Evolutionary conservation across 1,284 basidiomycete species (phyloP).

Genomic region (Peniophora sp.): DNA sequence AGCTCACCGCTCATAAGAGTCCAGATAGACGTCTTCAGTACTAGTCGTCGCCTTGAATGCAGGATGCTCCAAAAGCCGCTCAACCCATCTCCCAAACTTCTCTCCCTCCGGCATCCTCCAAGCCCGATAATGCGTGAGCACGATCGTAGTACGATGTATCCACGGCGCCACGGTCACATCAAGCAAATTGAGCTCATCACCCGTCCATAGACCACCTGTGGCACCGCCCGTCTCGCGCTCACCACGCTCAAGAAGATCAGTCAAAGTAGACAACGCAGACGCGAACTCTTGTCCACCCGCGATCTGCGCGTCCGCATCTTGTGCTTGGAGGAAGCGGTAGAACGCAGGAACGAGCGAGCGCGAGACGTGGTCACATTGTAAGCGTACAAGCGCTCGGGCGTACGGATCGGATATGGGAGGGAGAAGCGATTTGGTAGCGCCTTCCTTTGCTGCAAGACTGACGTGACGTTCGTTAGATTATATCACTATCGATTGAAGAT

Average conservation of each 20-base stretch:
- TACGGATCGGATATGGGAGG: slow-evolving; percentile 57
- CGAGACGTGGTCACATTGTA: slow-evolving; percentile 64
- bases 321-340: slow-evolving; percentile 74
- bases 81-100: slow-evolving; percentile 46
- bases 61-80: slow-evolving; percentile 51
- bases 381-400: slow-evolving; percentile 55
- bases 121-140: slow-evolving; percentile 62
- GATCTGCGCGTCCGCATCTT: slow-evolving; percentile 51
- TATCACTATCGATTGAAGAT: background rate
- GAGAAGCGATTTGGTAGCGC: slow-evolving; percentile 41
- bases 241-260: slow-evolving; percentile 50
- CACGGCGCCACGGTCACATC: slow-evolving; percentile 72
- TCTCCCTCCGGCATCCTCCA: slow-evolving; percentile 45
- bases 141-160: slow-evolving; percentile 54
- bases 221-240: slow-evolving; percentile 33
- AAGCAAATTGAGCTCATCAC: slow-evolving; percentile 50
- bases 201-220: slow-evolving; percentile 49
- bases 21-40: slow-evolving; percentile 64
- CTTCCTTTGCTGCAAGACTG: slow-evolving; percentile 36
- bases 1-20: slow-evolving; percentile 69
- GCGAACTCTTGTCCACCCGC: slow-evolving; percentile 50
- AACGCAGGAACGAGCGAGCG: slow-evolving; percentile 65
- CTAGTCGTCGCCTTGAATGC: slow-evolving; percentile 65
- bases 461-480: background rate
- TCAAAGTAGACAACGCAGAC: slow-evolving; percentile 45